Percentiles rank a stretch among this genome's conserved stretches.
These are phyloP conservation scores for Hericium rajendrae DNA, from an alignment of 768 basidiomycete genomes.

Conservation along the genomic window DNA sequence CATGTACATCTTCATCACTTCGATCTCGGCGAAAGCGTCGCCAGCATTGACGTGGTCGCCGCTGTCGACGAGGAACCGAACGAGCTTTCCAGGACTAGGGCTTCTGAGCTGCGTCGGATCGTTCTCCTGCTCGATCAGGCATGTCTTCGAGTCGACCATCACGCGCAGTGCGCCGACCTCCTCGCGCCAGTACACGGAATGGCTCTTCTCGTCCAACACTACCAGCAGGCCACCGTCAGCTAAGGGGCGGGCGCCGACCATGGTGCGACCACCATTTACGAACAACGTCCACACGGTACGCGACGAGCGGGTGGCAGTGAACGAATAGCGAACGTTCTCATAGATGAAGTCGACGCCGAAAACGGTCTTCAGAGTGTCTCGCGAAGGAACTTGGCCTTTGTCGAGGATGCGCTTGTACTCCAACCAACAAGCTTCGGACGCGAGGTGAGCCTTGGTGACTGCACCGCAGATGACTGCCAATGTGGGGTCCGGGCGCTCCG, in stretches of 20 bases:
- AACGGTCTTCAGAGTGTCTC: conserved; percentile 92
- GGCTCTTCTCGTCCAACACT: conserved; percentile 86
- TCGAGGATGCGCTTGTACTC: conserved; percentile 95
- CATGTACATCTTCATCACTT: conserved; percentile 99
- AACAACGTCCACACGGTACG: conserved; percentile 87
- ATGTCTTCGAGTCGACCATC: conserved; percentile 96
- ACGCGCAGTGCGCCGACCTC: conserved; percentile 90
- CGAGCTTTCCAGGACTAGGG: conserved; percentile 93
- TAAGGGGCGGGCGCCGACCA: conserved; percentile 86
- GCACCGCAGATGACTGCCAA: conserved; percentile 95
- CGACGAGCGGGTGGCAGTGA: conserved; percentile 89
- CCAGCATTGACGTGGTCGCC: conserved; percentile 97
- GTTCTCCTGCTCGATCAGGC: conserved; percentile 98
- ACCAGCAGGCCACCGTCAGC: conserved; percentile 94
- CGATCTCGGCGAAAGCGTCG: conserved; percentile 96
- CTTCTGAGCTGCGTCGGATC: conserved; percentile 96
- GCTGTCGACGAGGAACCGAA: conserved; percentile 90
- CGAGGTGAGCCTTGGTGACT: conserved; percentile 88
- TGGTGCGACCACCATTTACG: conserved; percentile 88
- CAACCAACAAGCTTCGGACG: conserved; percentile 79
- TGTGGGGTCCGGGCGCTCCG: conserved; percentile 88
- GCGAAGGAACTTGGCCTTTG: conserved; percentile 95
- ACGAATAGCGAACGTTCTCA: conserved; percentile 89
- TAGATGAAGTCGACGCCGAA: conserved; percentile 97
- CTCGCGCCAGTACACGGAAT: conserved; percentile 96